Conservation (phyloP, 257 asterid genomes). For the Jasminum sambac region DNA sequence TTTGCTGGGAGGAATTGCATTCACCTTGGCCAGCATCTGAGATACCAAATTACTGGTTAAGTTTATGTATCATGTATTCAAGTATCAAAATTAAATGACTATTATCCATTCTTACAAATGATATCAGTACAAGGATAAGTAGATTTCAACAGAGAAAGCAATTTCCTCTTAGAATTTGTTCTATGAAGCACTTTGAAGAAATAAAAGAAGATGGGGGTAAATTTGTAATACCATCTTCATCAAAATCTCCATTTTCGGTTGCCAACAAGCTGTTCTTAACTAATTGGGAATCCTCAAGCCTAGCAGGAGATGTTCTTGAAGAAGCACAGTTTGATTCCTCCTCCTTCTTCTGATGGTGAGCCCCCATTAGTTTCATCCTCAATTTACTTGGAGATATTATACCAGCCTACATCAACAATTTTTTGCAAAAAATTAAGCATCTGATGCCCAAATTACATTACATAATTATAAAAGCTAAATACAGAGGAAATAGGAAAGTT, state of each 20-base stretch:
- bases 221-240: constrained; percentile 53
- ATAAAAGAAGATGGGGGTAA: constrained; percentile 1
- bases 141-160: neutral
- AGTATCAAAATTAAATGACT: constrained; percentile 14
- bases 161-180: neutral
- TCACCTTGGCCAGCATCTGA: constrained; percentile 26
- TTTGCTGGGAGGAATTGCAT: constrained; percentile 25
- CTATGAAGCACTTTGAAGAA: neutral
- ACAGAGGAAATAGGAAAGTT: constrained; percentile 15
- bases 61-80: neutral
- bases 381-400: constrained; percentile 85
- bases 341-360: constrained; percentile 60
- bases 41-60: constrained; percentile 2
- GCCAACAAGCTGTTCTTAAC: constrained; percentile 77
- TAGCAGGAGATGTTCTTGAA: constrained; percentile 92
- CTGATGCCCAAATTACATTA: constrained; percentile 11
- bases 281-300: constrained; percentile 74
- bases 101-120: neutral
- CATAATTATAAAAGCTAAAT: constrained; percentile 2
- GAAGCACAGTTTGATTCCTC: constrained; percentile 83
- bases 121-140: neutral
- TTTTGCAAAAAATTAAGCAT: neutral
- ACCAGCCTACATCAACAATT: constrained; percentile 57
- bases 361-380: constrained; percentile 82
- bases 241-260: constrained; percentile 52